These are phyloP conservation scores for Termitomyces sp. DNA, from an alignment of 768 basidiomycete species.

Conservation along the genomic window DNA sequence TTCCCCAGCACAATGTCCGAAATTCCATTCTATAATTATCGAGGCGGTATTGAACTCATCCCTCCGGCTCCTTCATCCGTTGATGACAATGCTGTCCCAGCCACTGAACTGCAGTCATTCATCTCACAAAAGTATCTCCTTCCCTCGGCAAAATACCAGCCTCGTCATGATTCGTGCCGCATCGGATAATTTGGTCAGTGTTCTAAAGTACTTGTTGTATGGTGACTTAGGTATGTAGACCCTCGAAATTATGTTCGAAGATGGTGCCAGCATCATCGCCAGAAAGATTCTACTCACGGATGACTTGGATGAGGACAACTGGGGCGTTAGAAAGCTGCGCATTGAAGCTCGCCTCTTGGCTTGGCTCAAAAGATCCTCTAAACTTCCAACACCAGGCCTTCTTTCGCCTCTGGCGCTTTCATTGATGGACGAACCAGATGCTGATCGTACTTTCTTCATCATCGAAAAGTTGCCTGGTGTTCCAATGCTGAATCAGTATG, in stretches of 20 bases:
- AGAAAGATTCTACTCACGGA: background rate
- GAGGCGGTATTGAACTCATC: background rate
- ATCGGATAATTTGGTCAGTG: constrained; percentile 6
- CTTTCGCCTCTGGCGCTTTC: background rate
- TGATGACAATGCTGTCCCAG: background rate
- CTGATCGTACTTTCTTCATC: constrained; percentile 1
- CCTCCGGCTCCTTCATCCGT: background rate
- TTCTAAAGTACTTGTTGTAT: background rate
- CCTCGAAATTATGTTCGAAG: background rate
- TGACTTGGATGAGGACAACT: background rate
- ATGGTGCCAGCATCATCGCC: background rate
- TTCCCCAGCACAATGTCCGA: background rate
- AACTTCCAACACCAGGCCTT: background rate
- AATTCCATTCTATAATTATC: constrained; percentile 1
- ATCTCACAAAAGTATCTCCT: background rate
- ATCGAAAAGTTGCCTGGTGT: constrained; percentile 5
- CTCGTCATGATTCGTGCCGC: constrained; percentile 3
- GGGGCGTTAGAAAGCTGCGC: background rate
- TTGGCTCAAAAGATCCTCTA: background rate
- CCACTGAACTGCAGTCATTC: background rate
- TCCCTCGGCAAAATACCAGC: background rate
- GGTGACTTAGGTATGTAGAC: background rate
- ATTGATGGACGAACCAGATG: background rate
- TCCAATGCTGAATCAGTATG: constrained; percentile 4
- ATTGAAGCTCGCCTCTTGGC: background rate